These are phyloP conservation scores for Adansonia gregorii DNA, from an alignment of 441 rosid species.

Conservation along the genomic window DNA sequence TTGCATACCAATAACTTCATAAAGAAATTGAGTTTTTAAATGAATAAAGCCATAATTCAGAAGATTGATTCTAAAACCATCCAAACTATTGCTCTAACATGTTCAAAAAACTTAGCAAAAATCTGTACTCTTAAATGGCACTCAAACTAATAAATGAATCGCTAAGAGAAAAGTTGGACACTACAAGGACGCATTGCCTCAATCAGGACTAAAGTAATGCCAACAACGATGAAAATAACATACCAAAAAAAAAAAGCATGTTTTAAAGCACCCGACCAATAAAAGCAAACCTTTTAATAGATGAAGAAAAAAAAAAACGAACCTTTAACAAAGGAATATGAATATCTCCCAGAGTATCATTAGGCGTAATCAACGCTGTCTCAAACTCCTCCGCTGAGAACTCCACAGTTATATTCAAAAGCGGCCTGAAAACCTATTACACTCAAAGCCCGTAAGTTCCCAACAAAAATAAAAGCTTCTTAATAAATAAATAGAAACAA, in stretches of 20 bases:
- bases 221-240: background rate
- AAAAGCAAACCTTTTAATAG: background rate
- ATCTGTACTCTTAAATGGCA: conserved; percentile 8
- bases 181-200: background rate
- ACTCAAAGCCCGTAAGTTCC: conserved; percentile 21
- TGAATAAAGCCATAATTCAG: background rate
- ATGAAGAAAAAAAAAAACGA: conserved; percentile 27
- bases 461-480: conserved; percentile 23
- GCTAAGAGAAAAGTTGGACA: background rate
- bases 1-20: conserved; percentile 2
- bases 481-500: background rate
- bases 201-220: background rate
- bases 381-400: conserved; percentile 97
- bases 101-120: conserved; percentile 8
- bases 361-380: conserved; percentile 83
- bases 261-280: background rate
- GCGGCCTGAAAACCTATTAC: conserved; percentile 79
- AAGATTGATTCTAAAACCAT: background rate
- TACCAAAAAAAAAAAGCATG: background rate
- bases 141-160: conserved; percentile 23
- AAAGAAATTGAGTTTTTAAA: background rate
- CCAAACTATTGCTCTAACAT: background rate
- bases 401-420: conserved; percentile 79
- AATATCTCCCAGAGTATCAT: conserved; percentile 86
- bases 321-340: conserved; percentile 97